Evolutionary conservation across 2,329 filamentous ascomycete species (phyloP), one percentile per base, ranked within the genome.

Genomic region (Beauveria varroae): DNA sequence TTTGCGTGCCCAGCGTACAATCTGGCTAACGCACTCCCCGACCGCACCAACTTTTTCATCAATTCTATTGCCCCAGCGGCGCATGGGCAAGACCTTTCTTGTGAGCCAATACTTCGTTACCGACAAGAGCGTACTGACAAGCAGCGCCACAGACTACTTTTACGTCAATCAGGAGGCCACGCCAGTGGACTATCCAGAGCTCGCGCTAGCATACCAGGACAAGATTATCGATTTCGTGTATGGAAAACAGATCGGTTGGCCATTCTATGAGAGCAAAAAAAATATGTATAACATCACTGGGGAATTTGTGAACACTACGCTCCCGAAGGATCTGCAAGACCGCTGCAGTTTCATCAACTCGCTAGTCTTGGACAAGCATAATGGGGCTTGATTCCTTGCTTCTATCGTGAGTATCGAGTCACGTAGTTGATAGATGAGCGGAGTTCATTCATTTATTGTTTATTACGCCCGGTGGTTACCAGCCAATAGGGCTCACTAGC

Each of bases 1-100:
- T 67, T 66, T 56, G 62, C 64, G 2, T 68, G 66, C 57, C 67
- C 63, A 51, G 63, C 63, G 16, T 57, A 62, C 37, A 65, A 64
- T 57, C 20, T 68, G 3, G 66, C 66, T 46, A 61, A 62, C 22
- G 63, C 63, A 12, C 46, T 61, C 12, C 53, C 60, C 20, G 54
- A 60, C 26, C 54, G 41, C 16, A 30, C 65, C 0, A 51, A 46
- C 10, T 51, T 62, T 14, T 67, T 62, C 28, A 63, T 66, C 34
- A 66, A 65, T 26, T 64, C 63, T 1, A 61, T 54, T 22, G 53
- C 62, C 12, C 63, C 62, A 9, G 63, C 57, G 1, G 53, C 50
- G 10, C 65, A 66, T 51, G 64, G 64, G 2, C 57, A 64, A 26
- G 65, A 67, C 20, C 10, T 67, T 4, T 26, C 20, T 3, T 64